A percentile compares a stretch with the other conserved stretches of the same genome.
These are phyloP conservation scores for Fusarium sulawesiense DNA, from an alignment of 2,329 filamentous ascomycete species.

Conservation along the genomic window DNA sequence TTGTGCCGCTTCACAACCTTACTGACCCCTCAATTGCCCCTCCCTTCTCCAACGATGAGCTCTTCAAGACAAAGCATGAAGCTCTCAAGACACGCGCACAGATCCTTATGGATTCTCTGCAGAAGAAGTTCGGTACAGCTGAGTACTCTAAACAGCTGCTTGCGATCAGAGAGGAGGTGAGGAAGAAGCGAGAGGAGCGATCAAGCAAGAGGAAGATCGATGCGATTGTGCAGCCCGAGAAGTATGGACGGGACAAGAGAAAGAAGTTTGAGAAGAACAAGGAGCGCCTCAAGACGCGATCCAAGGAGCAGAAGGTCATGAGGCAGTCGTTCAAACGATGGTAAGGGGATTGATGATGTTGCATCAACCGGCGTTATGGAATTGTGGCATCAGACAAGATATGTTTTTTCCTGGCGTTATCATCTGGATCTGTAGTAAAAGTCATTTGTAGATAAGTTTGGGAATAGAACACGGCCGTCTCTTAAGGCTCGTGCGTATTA, in stretches of 20 bases:
- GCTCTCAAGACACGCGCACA: constrained; percentile 76
- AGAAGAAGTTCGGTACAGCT: constrained; percentile 84
- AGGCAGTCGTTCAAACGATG: constrained; percentile 75
- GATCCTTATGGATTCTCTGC: constrained; percentile 83
- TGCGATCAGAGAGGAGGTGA: constrained; percentile 78
- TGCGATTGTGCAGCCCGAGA: constrained; percentile 84
- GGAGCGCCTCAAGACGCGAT: constrained; percentile 82
- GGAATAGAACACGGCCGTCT: constrained; percentile 8
- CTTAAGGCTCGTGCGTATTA: not conserved
- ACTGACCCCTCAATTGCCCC: constrained; percentile 81
- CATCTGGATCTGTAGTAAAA: constrained; percentile 19
- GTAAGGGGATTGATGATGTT: constrained; percentile 40
- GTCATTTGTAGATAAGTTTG: constrained; percentile 23
- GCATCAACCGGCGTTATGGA: constrained; percentile 47
- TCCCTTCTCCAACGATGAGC: constrained; percentile 76
- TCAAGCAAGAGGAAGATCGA: constrained; percentile 90
- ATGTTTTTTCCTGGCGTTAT: constrained; percentile 33
- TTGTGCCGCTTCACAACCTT: constrained; percentile 78
- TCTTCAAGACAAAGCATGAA: constrained; percentile 76
- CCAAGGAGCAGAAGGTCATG: constrained; percentile 75
- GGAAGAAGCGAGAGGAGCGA: constrained; percentile 76
- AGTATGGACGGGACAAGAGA: constrained; percentile 80
- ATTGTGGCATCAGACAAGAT: constrained; percentile 23
- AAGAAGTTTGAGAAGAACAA: constrained; percentile 88
- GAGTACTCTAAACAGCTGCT: constrained; percentile 81